These are phyloP conservation scores for Elsinoe ampelina DNA, from an alignment of 2,329 filamentous ascomycete species.

Conservation along the genomic window DNA sequence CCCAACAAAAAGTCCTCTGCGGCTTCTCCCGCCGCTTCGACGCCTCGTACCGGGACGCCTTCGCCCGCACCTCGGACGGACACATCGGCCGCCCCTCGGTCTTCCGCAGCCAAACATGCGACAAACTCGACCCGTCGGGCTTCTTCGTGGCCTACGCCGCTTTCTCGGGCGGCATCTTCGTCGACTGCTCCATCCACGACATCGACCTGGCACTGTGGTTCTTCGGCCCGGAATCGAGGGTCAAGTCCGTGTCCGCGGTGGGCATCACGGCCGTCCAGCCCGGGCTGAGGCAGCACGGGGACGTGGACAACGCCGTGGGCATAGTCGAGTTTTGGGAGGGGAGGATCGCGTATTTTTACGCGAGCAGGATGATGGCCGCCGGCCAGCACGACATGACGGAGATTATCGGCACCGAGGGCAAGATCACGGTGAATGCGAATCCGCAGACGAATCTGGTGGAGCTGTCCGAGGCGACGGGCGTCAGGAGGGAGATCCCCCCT, in stretches of 20 bases:
- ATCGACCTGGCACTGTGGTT: slow-evolving; percentile 59
- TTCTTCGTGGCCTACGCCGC: slow-evolving; percentile 61
- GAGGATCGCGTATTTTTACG: slow-evolving; percentile 56
- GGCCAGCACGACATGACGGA: slow-evolving; percentile 60
- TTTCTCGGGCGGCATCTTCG: slow-evolving; percentile 59
- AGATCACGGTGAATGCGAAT: slow-evolving; percentile 52
- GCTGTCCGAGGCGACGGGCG: slow-evolving; percentile 44
- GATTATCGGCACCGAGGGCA: slow-evolving; percentile 58
- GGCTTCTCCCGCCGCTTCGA: slow-evolving; percentile 61
- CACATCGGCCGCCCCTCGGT: slow-evolving; percentile 52
- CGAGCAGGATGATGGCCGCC: slow-evolving; percentile 56
- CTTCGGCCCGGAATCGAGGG: slow-evolving; percentile 45
- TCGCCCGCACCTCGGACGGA: slow-evolving; percentile 42
- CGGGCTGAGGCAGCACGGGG: slow-evolving; percentile 47
- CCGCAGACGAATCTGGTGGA: slow-evolving; percentile 48
- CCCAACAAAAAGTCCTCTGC: slow-evolving; percentile 56
- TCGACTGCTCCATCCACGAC: slow-evolving; percentile 63
- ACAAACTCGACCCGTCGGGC: slow-evolving; percentile 54
- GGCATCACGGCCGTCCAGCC: slow-evolving; percentile 53
- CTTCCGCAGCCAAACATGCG: slow-evolving; percentile 57
- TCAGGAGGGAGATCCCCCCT: slow-evolving; percentile 50
- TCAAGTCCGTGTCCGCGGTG: slow-evolving; percentile 48
- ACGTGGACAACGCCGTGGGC: slow-evolving; percentile 55
- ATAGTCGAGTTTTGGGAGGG: slow-evolving; percentile 57
- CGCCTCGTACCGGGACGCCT: slow-evolving; percentile 53